Base-by-base conservation (phyloP, 371 early-diverging fungal species). In the Rhizomucor miehei region DNA sequence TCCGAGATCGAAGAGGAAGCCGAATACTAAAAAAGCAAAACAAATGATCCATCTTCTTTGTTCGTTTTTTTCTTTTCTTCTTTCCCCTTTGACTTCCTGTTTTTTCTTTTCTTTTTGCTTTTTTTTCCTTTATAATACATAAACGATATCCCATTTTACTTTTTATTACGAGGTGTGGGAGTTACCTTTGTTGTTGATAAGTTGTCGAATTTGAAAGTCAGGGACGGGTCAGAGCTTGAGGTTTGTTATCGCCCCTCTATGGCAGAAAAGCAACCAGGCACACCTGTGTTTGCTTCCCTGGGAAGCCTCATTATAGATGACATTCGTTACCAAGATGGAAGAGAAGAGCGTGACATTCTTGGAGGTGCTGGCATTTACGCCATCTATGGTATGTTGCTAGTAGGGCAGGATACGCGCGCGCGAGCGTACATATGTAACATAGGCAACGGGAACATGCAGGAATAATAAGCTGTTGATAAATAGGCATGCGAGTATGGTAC, bases 1-100 rank as follows among this genome's bases (percentile, higher is more conserved):
- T 88, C 85, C 57, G 88, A 86, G 63, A 86, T 85, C 55, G 62
- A 62, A 24, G 54, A 51, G 35, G 62, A 49, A 45, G 57, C 48
- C 41, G 54, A 60, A 75, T 59, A 59, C 48, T 59, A 59, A 52
- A 46, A 20, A 46, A 17, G 43, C 16, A 24, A 52, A 38, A 24
- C 23, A 17, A 21, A n/a, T n/a, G 35, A 48, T 48, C 21, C 19
- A 24, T 50, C 17, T 50, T 37, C 37, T 19, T 50, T 50, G 24
- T 35, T n/a, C 36, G 1, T 50, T 50, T 36, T 50, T 41, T 41
- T 41, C 41, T 41, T 41, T 11, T 19, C 41, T n/a, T n/a, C n/a
- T n/a, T n/a, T n/a, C n/a, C n/a, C n/a, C n/a, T n/a, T 29, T 5
- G 29, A 5, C 29, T 29, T 29, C 5, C 8, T 29, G 29, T 8